Conservation (phyloP, 305 asterid genomes). For the Solanum hybrid region DNA sequence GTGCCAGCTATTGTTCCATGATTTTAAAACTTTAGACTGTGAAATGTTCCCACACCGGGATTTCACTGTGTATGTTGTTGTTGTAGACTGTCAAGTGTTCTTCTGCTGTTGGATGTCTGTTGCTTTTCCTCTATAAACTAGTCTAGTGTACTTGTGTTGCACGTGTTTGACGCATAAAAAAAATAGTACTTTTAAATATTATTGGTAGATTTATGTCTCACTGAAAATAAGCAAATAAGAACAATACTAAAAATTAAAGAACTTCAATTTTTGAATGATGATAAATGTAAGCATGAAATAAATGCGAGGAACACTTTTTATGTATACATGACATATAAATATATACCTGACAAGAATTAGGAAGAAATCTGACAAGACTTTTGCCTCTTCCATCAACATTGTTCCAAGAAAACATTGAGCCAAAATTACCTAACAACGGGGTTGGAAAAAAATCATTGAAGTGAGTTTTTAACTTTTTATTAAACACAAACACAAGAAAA, state of each 20-base stretch:
- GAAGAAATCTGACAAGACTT: neutral
- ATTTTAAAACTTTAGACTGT: neutral
- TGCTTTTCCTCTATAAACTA: neutral
- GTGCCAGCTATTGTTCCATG: neutral
- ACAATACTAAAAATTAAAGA: neutral
- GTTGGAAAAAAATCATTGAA: neutral
- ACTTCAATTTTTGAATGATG: neutral
- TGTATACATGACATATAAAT: neutral
- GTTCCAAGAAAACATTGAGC: neutral
- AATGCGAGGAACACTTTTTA: neutral
- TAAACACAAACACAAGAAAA: neutral
- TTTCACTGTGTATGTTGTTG: neutral
- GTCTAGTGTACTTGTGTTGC: neutral
- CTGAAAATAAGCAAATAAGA: neutral
- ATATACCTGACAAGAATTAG: neutral
- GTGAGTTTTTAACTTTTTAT: neutral
- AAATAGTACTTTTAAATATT: neutral
- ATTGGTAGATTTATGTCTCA: neutral
- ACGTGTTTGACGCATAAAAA: neutral
- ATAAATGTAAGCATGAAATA: neutral
- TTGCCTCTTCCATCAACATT: neutral
- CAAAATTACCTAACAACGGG: neutral
- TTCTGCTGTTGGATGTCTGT: neutral
- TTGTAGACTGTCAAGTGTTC: neutral
- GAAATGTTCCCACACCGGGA: neutral